phyloP scores from a whole-genome alignment of 2,329 filamentous ascomycete species.

The Drechslerella coelobrocha region DNA sequence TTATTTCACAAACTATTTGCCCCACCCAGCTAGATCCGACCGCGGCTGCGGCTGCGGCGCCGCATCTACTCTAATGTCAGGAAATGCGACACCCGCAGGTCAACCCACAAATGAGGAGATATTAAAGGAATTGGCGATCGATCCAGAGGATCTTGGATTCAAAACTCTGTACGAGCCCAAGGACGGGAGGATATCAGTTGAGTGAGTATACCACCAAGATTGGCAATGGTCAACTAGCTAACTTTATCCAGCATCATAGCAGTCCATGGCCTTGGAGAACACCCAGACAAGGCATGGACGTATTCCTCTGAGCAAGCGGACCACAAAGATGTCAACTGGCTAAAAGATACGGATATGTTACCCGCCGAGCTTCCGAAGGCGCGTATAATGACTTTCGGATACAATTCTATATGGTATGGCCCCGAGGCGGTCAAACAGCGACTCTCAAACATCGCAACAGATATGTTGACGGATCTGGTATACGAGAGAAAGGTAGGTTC shows the following conservation, averaged over 20 bases:
- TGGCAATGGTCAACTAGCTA: no score
- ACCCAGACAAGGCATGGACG: conserved; percentile 56
- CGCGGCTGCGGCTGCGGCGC: neutral
- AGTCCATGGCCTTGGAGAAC: conserved; percentile 56
- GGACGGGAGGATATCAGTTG: no score
- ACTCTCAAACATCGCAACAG: conserved; percentile 54
- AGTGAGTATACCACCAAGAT: no score
- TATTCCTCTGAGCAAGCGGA: conserved; percentile 1
- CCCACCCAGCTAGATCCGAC: neutral
- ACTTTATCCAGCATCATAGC: conserved; percentile 57
- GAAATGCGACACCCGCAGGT: neutral
- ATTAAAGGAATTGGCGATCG: neutral
- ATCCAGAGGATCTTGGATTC: no score
- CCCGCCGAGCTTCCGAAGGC: conserved; percentile 54
- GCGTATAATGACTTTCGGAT: conserved; percentile 56
- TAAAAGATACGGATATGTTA: conserved; percentile 56
- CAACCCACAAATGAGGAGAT: neutral
- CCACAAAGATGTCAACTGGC: conserved; percentile 54
- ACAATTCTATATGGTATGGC: conserved; percentile 56
- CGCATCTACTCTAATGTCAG: neutral
- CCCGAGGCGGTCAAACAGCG: conserved; percentile 55
- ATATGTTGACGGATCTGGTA: conserved; percentile 53
- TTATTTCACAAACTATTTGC: neutral
- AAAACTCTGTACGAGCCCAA: no score
- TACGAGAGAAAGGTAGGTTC: conserved; percentile 51